phyloP scores from a whole-genome alignment of 1,284 basidiomycete genomes.

The Omphalotus olearius region DNA sequence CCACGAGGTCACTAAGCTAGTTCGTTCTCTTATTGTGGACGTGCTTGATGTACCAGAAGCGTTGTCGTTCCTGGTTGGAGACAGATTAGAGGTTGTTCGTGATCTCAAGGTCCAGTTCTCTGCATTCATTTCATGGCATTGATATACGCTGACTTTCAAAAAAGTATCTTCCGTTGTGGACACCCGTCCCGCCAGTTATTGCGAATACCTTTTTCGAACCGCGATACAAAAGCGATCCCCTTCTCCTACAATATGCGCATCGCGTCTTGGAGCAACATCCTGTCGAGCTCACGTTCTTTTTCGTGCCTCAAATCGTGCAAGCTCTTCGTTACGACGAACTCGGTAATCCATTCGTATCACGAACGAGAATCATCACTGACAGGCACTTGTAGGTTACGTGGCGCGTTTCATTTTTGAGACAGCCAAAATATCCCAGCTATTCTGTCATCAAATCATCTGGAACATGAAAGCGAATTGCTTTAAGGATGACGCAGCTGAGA shows the following conservation, averaged over 20 bases:
- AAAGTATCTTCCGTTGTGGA: slow-evolving; percentile 86
- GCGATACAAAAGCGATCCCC: slow-evolving; percentile 78
- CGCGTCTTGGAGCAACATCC: slow-evolving; percentile 93
- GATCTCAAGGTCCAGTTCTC: slow-evolving; percentile 65
- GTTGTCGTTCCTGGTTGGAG: slow-evolving; percentile 76
- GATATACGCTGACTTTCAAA: slow-evolving; percentile 16
- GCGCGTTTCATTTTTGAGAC: slow-evolving; percentile 96
- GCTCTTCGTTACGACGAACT: slow-evolving; percentile 86
- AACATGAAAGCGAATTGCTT: slow-evolving; percentile 99
- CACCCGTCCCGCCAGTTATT: slow-evolving; percentile 82
- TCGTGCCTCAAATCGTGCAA: slow-evolving; percentile 98
- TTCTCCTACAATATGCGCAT: slow-evolving; percentile 95
- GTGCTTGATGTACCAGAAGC: slow-evolving; percentile 80
- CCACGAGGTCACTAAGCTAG: slow-evolving; percentile 71
- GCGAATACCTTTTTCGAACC: slow-evolving; percentile 87
- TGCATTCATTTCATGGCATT: not conserved
- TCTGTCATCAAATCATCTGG: slow-evolving; percentile 99
- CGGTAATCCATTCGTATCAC: slow-evolving; percentile 41
- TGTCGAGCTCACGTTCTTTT: slow-evolving; percentile 96
- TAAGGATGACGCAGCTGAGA: slow-evolving; percentile 84
- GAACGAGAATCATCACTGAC: not conserved
- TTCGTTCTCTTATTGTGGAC: slow-evolving; percentile 70
- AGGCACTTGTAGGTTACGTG: slow-evolving; percentile 71
- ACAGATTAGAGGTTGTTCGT: slow-evolving; percentile 57
- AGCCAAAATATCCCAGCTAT: slow-evolving; percentile 94